phyloP scores from a whole-genome alignment of 805 yeast genomes.

The Clavispora fructus region DNA sequence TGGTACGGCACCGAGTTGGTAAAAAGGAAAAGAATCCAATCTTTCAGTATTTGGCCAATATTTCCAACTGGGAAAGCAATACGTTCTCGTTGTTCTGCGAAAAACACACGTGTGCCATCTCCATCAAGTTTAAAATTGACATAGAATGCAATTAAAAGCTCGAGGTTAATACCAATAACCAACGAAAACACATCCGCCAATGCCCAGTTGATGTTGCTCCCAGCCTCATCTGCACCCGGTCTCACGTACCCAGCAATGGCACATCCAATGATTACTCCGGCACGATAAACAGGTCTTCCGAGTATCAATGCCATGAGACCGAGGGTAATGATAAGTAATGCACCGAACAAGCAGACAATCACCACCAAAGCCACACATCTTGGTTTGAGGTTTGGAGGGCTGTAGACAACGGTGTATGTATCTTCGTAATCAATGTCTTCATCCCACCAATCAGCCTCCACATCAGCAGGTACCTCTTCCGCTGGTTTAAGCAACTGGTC shows the following conservation, averaged over 20 bases:
- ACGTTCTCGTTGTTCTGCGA: conserved; percentile 5
- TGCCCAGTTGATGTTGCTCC: conserved; percentile 1
- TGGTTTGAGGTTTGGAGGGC: conserved; percentile 70
- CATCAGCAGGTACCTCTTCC: conserved; percentile 5
- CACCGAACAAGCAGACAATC: conserved; percentile 45
- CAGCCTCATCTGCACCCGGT: neutral
- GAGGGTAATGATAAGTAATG: conserved; percentile 21
- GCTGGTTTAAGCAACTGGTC: conserved; percentile 48
- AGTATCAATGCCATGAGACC: conserved; percentile 19
- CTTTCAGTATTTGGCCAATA: neutral
- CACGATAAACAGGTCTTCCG: conserved; percentile 18
- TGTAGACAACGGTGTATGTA: conserved; percentile 70
- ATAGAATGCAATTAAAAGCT: conserved; percentile 1
- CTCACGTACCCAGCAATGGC: neutral
- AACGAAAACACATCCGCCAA: conserved; percentile 6
- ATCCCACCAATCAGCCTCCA: conserved; percentile 29
- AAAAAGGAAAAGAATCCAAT: neutral
- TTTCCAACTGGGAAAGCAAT: neutral
- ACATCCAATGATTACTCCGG: neutral
- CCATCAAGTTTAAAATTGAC: conserved; percentile 3
- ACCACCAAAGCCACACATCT: conserved; percentile 49
- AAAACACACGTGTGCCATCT: conserved; percentile 3
- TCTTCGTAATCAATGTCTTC: conserved; percentile 33
- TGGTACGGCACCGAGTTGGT: neutral
- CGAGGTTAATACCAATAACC: conserved; percentile 6